Percentiles rank a stretch among this genome's conserved stretches.
Conservation (phyloP, 768 basidiomycete species). For the Hypsizygus marmoreus region DNA sequence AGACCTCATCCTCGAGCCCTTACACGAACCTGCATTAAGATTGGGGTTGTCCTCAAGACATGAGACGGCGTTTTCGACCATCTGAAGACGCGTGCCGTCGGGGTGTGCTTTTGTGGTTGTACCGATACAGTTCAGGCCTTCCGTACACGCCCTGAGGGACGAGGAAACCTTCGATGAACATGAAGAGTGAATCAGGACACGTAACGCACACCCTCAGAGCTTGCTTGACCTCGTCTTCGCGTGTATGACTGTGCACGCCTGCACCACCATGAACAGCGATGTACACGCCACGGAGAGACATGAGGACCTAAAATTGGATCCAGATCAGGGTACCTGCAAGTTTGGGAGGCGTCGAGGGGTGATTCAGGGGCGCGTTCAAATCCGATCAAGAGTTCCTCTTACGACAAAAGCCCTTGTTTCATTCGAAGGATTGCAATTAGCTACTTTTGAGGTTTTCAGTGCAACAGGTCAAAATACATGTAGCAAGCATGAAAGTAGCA, state of each 20-base stretch:
- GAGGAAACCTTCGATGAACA: background rate
- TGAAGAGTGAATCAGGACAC: too few relatives aligned
- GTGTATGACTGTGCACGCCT: conserved; percentile 53
- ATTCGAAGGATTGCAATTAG: too few relatives aligned
- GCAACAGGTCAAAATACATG: too few relatives aligned
- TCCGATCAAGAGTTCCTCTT: too few relatives aligned
- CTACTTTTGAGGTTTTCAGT: too few relatives aligned
- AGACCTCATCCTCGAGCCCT: too few relatives aligned
- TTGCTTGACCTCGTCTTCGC: conserved; percentile 55
- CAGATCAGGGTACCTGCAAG: background rate
- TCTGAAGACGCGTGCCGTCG: conserved; percentile 35
- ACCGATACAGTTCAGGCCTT: conserved; percentile 31
- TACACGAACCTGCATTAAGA: conserved; percentile 72
- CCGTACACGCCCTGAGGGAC: conserved; percentile 50
- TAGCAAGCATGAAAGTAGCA: background rate
- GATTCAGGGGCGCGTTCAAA: too few relatives aligned
- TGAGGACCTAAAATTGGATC: conserved; percentile 11
- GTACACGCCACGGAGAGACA: conserved; percentile 28
- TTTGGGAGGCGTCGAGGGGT: too few relatives aligned
- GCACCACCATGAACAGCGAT: conserved; percentile 81
- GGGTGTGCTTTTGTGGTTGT: background rate
- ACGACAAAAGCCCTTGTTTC: too few relatives aligned
- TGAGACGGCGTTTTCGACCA: conserved; percentile 55
- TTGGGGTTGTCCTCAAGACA: conserved; percentile 65
- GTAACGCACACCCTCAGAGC: conserved; percentile 57